These are phyloP conservation scores for Dendrobium huoshanense DNA, from an alignment of 106 monocot genomes.

Conservation along the genomic window DNA sequence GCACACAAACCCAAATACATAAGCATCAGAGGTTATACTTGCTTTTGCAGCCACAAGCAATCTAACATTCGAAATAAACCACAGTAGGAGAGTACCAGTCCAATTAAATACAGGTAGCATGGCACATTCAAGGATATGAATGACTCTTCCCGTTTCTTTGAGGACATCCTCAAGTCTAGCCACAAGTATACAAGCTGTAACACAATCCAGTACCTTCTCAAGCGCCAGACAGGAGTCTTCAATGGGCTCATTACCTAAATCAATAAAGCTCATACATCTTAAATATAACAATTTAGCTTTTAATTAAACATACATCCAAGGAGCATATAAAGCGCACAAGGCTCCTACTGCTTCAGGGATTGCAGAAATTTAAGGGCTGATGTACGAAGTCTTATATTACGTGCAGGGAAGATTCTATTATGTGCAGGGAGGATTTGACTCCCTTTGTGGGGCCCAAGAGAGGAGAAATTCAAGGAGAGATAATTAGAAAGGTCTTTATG, in stretches of 20 bases:
- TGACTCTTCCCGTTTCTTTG: slow-evolving; percentile 35
- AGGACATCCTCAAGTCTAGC: slow-evolving; percentile 50
- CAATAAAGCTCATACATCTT: neutral
- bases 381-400: no score
- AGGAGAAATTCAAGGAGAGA: no score
- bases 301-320: neutral
- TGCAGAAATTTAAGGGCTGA: no score
- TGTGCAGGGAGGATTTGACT: no score
- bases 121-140: slow-evolving; percentile 45
- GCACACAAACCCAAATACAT: slow-evolving; percentile 3
- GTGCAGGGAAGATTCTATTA: no score
- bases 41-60: neutral
- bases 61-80: neutral
- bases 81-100: slow-evolving; percentile 39
- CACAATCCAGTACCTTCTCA: slow-evolving; percentile 82
- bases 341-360: no score
- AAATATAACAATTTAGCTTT: neutral
- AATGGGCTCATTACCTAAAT: slow-evolving; percentile 36
- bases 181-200: slow-evolving; percentile 57
- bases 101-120: slow-evolving; percentile 62
- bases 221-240: slow-evolving; percentile 51
- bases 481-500: no score
- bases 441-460: no score
- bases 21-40: neutral
- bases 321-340: neutral